phyloP scores from a whole-genome alignment of 179 eudicot genomes.

The Beta corolliflora region DNA sequence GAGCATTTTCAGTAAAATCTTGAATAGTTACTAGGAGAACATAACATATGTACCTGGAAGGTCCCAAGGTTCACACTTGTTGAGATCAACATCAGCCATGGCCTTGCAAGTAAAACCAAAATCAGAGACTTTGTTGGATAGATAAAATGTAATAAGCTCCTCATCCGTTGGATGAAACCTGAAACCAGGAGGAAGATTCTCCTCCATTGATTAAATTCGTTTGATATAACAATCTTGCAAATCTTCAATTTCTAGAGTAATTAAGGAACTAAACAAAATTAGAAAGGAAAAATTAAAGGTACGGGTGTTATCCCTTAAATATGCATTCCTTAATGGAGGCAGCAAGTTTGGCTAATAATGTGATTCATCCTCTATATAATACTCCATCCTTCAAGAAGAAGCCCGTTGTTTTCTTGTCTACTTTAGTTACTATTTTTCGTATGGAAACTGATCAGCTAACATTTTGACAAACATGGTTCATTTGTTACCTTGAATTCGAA shows the following conservation, averaged over 20 bases:
- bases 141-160: constrained; percentile 73
- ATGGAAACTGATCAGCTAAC: constrained; percentile 30
- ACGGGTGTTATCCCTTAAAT: constrained; percentile 4
- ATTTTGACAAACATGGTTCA: constrained; percentile 30
- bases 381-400: constrained; percentile 29
- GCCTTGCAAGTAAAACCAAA: constrained; percentile 62
- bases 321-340: constrained; percentile 8
- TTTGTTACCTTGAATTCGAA: neutral
- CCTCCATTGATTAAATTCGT: constrained; percentile 44
- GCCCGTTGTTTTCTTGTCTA: constrained; percentile 15
- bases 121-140: constrained; percentile 65
- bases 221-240: too few relatives aligned
- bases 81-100: constrained; percentile 82
- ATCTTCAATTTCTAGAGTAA: neutral
- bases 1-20: too few relatives aligned
- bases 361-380: constrained; percentile 4
- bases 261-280: neutral
- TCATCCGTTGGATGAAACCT: constrained; percentile 91
- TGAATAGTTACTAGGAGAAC: neutral
- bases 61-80: constrained; percentile 92
- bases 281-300: constrained; percentile 20
- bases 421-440: constrained; percentile 10
- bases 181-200: constrained; percentile 84
- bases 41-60: constrained; percentile 60
- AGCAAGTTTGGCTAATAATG: constrained; percentile 17